Base-by-base conservation (phyloP, 2,329 filamentous ascomycete genomes). In the Graphilbum ipis-grandicollis region DNA sequence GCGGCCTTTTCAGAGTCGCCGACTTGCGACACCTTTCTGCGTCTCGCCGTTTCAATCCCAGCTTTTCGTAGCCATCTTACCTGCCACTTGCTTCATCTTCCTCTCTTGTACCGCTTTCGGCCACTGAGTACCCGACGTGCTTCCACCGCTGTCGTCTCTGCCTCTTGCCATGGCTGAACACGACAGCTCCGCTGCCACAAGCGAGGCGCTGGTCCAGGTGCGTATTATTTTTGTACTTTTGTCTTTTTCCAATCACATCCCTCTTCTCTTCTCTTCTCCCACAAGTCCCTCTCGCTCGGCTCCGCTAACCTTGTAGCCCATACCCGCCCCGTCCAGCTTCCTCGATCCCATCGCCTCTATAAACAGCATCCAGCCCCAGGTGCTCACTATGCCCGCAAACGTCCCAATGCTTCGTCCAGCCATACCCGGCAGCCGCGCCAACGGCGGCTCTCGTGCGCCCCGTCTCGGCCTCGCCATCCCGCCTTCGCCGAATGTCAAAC, bases 381-480 rank as follows among this genome's bases (percentile, higher is more conserved):
- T 60, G 37, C 59, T 68, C 50, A 68, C 65, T 49, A 81, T 86
- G 76, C 73, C 79, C 40, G 75, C 79, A 34, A 76, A 80, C 36
- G 81, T 78, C 37, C 83, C 83, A 42, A 71, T 92, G 40, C 76
- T 93, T 39, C 79, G 84, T 42, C 81, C 84, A 38, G 83, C 84
- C 43, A 76, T 92, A 39, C 80, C 79, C 29, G 81, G 82, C 44
- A 65, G 63, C 45, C 68, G 75, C 47, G 66, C 66, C 44, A 66
- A 65, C 47, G 62, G 66, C 45, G 75, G 72, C 41, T 62, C 67
- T 41, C 68, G 79, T 44, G 66, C 79, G 37, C 84, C 84, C 21
- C 75, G 80, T 48, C 69, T 96, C 40, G 88, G 85, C 32, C 71
- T 96, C 39, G 82, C 86, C 33, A 96, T 96, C 40, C 88, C 88